A percentile compares a stretch with the other conserved stretches of the same genome.
Conservation (phyloP, 2,329 filamentous ascomycete genomes). For the Stagonosporopsis rhizophila region DNA sequence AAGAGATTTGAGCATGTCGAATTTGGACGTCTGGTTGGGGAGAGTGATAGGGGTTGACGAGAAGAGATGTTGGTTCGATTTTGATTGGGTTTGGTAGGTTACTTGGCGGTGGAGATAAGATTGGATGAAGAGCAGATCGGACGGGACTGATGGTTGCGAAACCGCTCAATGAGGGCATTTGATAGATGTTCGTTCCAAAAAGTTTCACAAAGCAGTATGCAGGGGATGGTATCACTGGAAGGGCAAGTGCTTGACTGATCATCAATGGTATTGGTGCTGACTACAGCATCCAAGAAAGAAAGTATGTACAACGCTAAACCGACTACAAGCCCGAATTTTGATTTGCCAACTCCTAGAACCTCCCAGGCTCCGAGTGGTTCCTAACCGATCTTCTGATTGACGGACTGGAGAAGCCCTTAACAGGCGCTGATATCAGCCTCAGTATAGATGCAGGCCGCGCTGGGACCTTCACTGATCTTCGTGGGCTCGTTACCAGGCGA, state of each 20-base stretch:
- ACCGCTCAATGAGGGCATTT: no score
- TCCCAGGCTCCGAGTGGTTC: not conserved
- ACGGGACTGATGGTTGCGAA: no score
- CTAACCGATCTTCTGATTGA: not conserved
- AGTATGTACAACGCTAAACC: not conserved
- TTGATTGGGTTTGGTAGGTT: no score
- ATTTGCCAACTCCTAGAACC: not conserved
- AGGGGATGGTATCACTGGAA: no score
- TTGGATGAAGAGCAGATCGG: no score
- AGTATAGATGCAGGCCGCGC: conserved; percentile 30
- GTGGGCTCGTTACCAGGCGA: conserved; percentile 27
- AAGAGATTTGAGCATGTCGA: no score
- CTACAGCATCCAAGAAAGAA: not conserved
- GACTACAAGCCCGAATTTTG: not conserved
- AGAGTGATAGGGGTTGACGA: no score
- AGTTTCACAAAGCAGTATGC: no score
- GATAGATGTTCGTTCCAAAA: no score
- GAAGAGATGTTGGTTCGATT: no score
- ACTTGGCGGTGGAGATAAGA: no score
- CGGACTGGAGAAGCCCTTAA: conserved; percentile 7
- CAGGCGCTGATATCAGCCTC: conserved; percentile 30
- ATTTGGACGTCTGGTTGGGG: no score
- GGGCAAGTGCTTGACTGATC: not conserved
- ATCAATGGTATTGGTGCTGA: not conserved
- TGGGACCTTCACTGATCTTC: conserved; percentile 22